Conservation (phyloP, 1,284 basidiomycete genomes). For the Agaricales sp. region DNA sequence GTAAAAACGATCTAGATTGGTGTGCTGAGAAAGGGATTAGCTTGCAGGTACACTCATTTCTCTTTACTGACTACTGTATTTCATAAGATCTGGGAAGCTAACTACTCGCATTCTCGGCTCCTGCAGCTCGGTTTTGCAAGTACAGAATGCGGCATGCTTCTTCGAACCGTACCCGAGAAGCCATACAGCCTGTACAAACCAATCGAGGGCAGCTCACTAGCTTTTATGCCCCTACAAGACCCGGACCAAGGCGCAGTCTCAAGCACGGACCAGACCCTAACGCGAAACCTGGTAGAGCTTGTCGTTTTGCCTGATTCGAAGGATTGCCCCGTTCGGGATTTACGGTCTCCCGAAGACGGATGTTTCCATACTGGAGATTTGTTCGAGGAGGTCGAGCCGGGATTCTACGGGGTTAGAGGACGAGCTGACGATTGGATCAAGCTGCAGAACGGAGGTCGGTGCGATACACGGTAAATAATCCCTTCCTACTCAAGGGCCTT, state of each 20-base stretch:
- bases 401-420: not conserved
- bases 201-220: not conserved
- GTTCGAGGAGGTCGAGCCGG: not conserved
- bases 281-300: not conserved
- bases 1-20: not conserved
- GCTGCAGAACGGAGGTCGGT: constrained; percentile 6
- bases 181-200: not conserved
- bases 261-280: not conserved
- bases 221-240: not conserved
- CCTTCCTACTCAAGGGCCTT: not conserved
- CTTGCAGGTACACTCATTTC: not conserved
- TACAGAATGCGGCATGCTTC: not conserved
- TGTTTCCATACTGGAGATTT: not conserved
- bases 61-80: not conserved
- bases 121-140: not conserved
- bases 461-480: constrained; percentile 16
- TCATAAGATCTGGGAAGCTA: too few species aligned
- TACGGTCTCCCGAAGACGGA: not conserved
- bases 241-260: too few species aligned
- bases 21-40: not conserved
- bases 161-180: not conserved
- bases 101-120: too few species aligned
- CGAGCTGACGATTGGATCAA: not conserved
- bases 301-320: not conserved
- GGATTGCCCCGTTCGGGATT: not conserved